These are phyloP conservation scores for Alternaria incomplexa DNA, from an alignment of 2,329 filamentous ascomycete species.

Conservation along the genomic window DNA sequence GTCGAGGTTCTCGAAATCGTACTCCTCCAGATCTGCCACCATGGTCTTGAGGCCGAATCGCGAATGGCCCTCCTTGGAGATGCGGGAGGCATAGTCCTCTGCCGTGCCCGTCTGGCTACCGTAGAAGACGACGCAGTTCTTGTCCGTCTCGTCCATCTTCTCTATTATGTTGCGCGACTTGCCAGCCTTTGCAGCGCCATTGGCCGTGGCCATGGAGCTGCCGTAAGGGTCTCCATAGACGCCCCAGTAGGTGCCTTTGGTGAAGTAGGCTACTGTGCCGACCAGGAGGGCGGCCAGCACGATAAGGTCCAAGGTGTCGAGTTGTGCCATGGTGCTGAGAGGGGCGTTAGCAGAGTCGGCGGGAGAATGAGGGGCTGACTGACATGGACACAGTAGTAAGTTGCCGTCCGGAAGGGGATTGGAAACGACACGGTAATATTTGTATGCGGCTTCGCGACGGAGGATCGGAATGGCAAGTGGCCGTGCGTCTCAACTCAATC, in stretches of 20 bases:
- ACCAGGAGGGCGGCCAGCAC: slow-evolving; percentile 86
- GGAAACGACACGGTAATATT: slow-evolving; percentile 35
- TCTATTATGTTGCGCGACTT: slow-evolving; percentile 92
- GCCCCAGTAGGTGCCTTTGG: slow-evolving; percentile 94
- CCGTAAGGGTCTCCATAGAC: slow-evolving; percentile 89
- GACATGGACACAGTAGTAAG: slow-evolving; percentile 29
- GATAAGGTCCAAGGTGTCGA: slow-evolving; percentile 93
- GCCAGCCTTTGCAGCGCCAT: slow-evolving; percentile 72
- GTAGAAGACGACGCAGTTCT: slow-evolving; percentile 98
- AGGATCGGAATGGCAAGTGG: slow-evolving; percentile 1
- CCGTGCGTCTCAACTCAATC: slow-evolving; percentile 4
- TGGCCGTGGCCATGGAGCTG: slow-evolving; percentile 70
- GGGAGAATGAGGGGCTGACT: slow-evolving; percentile 19
- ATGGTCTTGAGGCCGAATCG: slow-evolving; percentile 96
- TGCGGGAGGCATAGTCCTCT: slow-evolving; percentile 94
- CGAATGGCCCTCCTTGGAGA: slow-evolving; percentile 97
- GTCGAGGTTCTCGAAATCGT: slow-evolving; percentile 95
- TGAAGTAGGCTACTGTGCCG: slow-evolving; percentile 94
- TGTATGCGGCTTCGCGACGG: slow-evolving; percentile 21
- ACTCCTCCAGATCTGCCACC: slow-evolving; percentile 97
- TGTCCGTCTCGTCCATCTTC: slow-evolving; percentile 93
- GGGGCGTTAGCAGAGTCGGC: slow-evolving; percentile 17
- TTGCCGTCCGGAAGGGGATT: slow-evolving; percentile 31
- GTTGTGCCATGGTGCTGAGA: slow-evolving; percentile 77
- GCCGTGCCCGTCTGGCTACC: slow-evolving; percentile 98